Percentiles rank a stretch among this genome's conserved stretches.
phyloP scores from a whole-genome alignment of 2,329 filamentous ascomycete species.

The Furcasterigmium sp. region DNA sequence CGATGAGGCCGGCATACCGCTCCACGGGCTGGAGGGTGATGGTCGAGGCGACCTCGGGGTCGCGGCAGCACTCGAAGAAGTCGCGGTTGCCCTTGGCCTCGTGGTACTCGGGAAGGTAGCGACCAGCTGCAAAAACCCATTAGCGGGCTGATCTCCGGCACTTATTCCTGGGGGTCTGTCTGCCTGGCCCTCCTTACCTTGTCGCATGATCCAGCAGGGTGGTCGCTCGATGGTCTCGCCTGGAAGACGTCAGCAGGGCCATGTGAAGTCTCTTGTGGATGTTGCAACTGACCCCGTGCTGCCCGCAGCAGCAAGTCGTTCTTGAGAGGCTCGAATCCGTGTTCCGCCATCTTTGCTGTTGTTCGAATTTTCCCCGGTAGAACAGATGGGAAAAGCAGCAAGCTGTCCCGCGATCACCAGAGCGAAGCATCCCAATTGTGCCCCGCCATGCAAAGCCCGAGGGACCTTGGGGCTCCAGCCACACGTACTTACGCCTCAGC shows the following conservation, averaged over 20 bases:
- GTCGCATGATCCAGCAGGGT: constrained; percentile 98
- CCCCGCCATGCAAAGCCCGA: background rate
- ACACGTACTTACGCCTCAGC: too few species aligned
- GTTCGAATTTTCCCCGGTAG: background rate
- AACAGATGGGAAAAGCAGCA: too few species aligned
- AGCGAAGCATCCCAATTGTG: too few species aligned
- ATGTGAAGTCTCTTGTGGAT: background rate
- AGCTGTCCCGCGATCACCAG: background rate
- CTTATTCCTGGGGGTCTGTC: constrained; percentile 3
- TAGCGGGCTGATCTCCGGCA: constrained; percentile 9
- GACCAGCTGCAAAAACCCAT: constrained; percentile 72
- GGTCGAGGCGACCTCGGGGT: constrained; percentile 86
- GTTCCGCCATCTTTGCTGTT: constrained; percentile 49
- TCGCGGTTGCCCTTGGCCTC: constrained; percentile 85
- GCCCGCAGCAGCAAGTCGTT: constrained; percentile 91
- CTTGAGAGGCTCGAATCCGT: constrained; percentile 75
- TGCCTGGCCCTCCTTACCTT: constrained; percentile 55
- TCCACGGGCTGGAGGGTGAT: constrained; percentile 93
- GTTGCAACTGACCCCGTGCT: constrained; percentile 66
- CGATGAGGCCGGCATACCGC: constrained; percentile 82
- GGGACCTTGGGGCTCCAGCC: background rate
- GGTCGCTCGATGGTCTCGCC: constrained; percentile 88
- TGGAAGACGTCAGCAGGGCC: constrained; percentile 29
- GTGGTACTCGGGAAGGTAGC: constrained; percentile 97
- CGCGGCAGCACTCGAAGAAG: constrained; percentile 97